phyloP scores from a whole-genome alignment of 768 basidiomycete species.

The Pulveroboletus sp. region DNA sequence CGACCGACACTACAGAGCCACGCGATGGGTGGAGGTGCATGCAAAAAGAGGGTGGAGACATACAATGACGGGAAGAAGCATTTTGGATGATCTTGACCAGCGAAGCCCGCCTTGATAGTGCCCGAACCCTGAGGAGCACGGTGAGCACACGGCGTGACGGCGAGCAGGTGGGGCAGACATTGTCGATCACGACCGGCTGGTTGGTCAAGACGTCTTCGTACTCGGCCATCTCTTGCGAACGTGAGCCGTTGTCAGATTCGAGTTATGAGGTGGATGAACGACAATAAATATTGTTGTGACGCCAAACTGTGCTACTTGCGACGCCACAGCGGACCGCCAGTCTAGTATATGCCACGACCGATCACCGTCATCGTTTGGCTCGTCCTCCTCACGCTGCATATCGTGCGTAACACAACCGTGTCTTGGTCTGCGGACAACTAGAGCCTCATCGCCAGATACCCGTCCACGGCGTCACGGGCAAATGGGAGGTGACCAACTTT shows the following conservation, averaged over 20 bases:
- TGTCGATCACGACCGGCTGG: slow-evolving; percentile 99
- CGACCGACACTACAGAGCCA: slow-evolving; percentile 72
- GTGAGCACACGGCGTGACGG: slow-evolving; percentile 26
- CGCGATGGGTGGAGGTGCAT: slow-evolving; percentile 18
- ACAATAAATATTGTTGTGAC: not conserved
- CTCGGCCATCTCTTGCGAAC: slow-evolving; percentile 60
- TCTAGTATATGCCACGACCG: slow-evolving; percentile 22
- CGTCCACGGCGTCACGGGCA: slow-evolving; percentile 48
- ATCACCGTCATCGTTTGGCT: slow-evolving; percentile 16
- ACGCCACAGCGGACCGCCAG: slow-evolving; percentile 13
- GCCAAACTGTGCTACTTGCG: not conserved
- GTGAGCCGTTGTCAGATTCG: slow-evolving; percentile 6
- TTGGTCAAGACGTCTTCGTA: slow-evolving; percentile 95
- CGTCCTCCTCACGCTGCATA: slow-evolving; percentile 12
- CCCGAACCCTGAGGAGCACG: slow-evolving; percentile 80
- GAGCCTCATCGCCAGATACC: slow-evolving; percentile 32
- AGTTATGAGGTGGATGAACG: not conserved
- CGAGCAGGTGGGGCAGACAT: slow-evolving; percentile 52
- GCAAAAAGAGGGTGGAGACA: slow-evolving; percentile 42
- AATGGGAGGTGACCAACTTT: slow-evolving; percentile 89
- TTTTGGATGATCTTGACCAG: slow-evolving; percentile 98
- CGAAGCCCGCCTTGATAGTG: slow-evolving; percentile 98
- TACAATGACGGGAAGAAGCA: slow-evolving; percentile 99
- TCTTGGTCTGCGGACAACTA: slow-evolving; percentile 4
- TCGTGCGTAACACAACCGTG: slow-evolving; percentile 25